Base-by-base conservation (phyloP, 306 rosid species). In the Dalbergia cochinchinensis region DNA sequence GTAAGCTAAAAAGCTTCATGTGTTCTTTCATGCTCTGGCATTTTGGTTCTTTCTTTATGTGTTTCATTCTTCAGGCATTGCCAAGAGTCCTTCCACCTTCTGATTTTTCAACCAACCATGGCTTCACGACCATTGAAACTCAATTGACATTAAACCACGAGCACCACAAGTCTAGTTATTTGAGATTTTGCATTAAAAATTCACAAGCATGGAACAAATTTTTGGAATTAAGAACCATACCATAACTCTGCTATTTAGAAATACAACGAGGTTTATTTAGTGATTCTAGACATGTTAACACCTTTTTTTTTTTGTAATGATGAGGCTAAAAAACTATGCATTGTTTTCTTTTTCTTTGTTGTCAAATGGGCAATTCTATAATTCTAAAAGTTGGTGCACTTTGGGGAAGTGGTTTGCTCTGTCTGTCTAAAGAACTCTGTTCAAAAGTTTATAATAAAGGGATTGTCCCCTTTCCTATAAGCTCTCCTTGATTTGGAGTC, bases 331-430 rank as follows among this genome's bases (percentile, higher is more conserved):
- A 14, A 78, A 88, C 63, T 71, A 74, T 37, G 80, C 86, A 75
- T 81, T 78, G 79, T 16, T 33, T 78, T 9, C 13, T 4, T 15
- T 59, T 48, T 11, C 35, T 14, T 45, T 26, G 1, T 75, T 58
- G 65, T 61, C 53, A 19, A 73, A 73, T 76, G 77, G 37, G 58
- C 75, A 66, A 65, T 84, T 57, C 7, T 39, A 18, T 76, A 72
- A 73, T 85, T 82, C 83, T 16, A 82, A 80, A 86, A 85, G 91
- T 74, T 69, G 70, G 69, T 65, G 76, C 78, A 74, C 78, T 71
- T 65, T 64, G 71, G 61, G 59, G 59, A 78, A 87, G 84, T 76
- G 84, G 47, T 62, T 78, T 84, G 33, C 71, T 62, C 13, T 84
- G 82, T 62, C 11, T 82, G 80, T 83, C 80, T 70, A 74, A 76